Evolutionary conservation across 768 basidiomycete genomes (phyloP), one percentile per base, ranked within the genome.

Genomic region (Zangia roseola): DNA sequence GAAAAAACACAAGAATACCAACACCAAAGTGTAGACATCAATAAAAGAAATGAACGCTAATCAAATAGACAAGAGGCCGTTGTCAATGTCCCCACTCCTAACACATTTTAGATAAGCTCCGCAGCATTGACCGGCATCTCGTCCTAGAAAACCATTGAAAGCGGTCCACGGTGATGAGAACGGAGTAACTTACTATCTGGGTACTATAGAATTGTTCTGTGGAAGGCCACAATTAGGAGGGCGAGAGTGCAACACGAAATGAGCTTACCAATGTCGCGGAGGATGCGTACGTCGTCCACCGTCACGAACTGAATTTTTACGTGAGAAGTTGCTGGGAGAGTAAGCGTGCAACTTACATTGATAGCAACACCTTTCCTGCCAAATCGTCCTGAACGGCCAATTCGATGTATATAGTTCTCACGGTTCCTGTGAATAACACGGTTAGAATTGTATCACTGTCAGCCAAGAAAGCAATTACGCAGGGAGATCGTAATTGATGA

Each of bases 401-500:
- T 98, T 65, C 97, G 91, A 76, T 99, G 97, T 59, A 99, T 97
- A 75, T 99, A 99, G 71, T 99, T 97, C 81, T 97, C 95, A 79
- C 91, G 91, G 69, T 93, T 93, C 57, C 87, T 93, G 55, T 50
- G 54, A 51, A 46, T 36, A 16, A 25, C 34, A 38, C 25, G 34
- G 46, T 64, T 34, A 62, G 48, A 55, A 40, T 45, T 42, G 41
- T 42, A 25, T 14, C 21, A 40, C 53, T 46, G 13, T 40, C n/a
- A 24, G 46, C 17, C 33, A 28, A n/a, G 56, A 25, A 55, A 40
- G 41, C 33, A 2, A 83, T 59, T 78, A 93, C 87, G 91, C 87
- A 47, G 91, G 94, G 45, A 97, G 79, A 68, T 97, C 94, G 66
- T 95, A 95, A 73, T 95, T 97, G 65, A 97, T 95, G 62, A 97